phyloP scores from a whole-genome alignment of 352 stramenopile species.

The Nothophytophthora sp. region DNA sequence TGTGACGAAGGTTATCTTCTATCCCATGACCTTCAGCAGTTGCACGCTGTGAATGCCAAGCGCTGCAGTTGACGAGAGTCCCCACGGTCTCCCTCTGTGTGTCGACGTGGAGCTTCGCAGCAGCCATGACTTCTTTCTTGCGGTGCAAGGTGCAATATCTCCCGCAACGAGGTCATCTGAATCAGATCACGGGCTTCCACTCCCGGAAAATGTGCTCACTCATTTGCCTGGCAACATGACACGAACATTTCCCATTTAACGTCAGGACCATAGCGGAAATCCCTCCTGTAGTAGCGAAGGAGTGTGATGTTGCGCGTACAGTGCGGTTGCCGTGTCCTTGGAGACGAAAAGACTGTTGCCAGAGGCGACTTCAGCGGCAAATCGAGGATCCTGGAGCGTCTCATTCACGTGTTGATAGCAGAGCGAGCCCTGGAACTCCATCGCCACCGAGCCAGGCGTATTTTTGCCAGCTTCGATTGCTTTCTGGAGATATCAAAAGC shows the following conservation, averaged over 20 bases:
- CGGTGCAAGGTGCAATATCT: too few relatives aligned
- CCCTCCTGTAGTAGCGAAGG: too few relatives aligned
- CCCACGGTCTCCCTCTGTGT: too few relatives aligned
- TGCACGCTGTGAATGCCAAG: too few relatives aligned
- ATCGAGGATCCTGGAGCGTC: conserved; percentile 23
- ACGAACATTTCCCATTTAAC: too few relatives aligned
- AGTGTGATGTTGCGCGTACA: conserved; percentile 22
- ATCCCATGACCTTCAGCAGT: too few relatives aligned
- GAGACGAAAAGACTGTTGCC: conserved; percentile 31
- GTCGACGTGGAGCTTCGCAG: too few relatives aligned
- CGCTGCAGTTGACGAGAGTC: too few relatives aligned
- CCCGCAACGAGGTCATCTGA: too few relatives aligned
- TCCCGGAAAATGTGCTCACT: conserved; percentile 50
- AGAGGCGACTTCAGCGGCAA: conserved; percentile 16
- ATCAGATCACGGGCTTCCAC: conserved; percentile 49
- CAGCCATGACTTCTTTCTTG: too few relatives aligned
- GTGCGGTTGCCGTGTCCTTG: conserved; percentile 19
- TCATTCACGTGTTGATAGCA: conserved; percentile 19
- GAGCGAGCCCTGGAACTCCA: conserved; percentile 54
- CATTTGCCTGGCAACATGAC: conserved; percentile 23
- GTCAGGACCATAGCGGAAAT: too few relatives aligned
- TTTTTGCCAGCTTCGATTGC: conserved; percentile 24
- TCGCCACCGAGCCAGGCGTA: conserved; percentile 43
- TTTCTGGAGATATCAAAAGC: conserved; percentile 23
- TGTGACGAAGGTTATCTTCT: too few relatives aligned